These are phyloP conservation scores for Gastrolobium villosum DNA, from an alignment of 306 rosid species.

Conservation along the genomic window DNA sequence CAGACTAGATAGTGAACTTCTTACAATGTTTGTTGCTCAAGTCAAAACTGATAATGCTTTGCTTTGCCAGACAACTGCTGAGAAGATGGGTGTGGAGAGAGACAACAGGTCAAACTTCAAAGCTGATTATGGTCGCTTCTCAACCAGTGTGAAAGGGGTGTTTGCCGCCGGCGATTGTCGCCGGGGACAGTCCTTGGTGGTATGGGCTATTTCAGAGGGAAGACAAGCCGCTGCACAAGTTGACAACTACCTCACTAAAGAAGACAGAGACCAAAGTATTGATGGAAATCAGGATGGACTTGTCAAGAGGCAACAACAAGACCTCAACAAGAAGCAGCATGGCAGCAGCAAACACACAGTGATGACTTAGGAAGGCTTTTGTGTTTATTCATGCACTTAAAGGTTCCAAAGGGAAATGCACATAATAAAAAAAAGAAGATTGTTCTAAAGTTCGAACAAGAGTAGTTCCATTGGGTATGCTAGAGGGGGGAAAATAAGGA, in stretches of 20 bases:
- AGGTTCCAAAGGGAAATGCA: conserved; percentile 40
- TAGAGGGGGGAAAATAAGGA: conserved; percentile 35
- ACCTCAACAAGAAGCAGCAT: conserved; percentile 56
- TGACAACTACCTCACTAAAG: conserved; percentile 66
- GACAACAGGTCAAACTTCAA: conserved; percentile 89
- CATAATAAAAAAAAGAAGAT: conserved; percentile 29
- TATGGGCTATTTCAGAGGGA: conserved; percentile 97
- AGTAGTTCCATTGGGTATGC: conserved; percentile 25
- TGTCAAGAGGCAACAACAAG: conserved; percentile 64
- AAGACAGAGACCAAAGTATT: conserved; percentile 50
- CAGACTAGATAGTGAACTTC: background rate
- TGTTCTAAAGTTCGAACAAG: conserved; percentile 12
- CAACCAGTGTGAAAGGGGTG: conserved; percentile 78
- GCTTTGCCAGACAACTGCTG: conserved; percentile 70
- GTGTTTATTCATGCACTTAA: conserved; percentile 24
- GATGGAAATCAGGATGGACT: conserved; percentile 54
- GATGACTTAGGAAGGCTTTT: conserved; percentile 56
- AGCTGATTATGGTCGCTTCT: conserved; percentile 90
- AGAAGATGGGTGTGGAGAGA: conserved; percentile 77
- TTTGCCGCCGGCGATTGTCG: conserved; percentile 97
- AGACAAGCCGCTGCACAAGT: conserved; percentile 88
- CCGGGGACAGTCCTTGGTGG: conserved; percentile 93
- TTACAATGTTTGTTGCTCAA: background rate
- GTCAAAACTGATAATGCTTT: conserved; percentile 23
- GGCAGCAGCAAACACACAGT: conserved; percentile 72